Base-by-base conservation (phyloP, 2,329 filamentous ascomycete genomes). In the Fusarium zealandicum region DNA sequence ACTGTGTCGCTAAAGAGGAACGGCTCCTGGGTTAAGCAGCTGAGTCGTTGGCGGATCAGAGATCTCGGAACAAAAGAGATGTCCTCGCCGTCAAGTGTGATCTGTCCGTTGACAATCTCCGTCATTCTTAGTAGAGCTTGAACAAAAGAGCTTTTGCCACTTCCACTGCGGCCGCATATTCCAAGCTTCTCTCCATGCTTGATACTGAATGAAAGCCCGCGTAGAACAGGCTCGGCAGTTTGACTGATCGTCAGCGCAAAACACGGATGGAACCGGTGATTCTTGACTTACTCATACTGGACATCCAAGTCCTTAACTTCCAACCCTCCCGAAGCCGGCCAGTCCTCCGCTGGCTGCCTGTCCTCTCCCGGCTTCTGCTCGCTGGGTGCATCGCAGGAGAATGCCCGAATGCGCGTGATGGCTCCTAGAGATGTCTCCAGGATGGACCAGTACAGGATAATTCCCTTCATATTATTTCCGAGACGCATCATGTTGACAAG, bases 21-120 rank as follows among this genome's bases (percentile, higher is more conserved):
- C 0, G 80, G 75, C 28, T 84, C 82, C 68, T 85, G 82, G 0
- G 82, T 79, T 6, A 84, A 66, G 7, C 75, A 76, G 33, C 78
- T 78, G 9, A 84, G 66, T 5, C 59, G 62, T 10, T 69, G 56
- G 8, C 72, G 71, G 16, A 73, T 51, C 18, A 65, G 12, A 4
- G 61, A 46, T 6, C 69, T 63, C 0, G 71, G 67, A 4, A 74
- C 16, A 3, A 5, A 54, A 3, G 64, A 54, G 1, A 72, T 64
- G 32, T 82, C 75, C 11, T 80, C 55, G 2, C 74, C 75, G 38
- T 84, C 81, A 12, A 84, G 69, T 2, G 60, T 66, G 22, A 84
- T 78, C 4, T 53, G 68, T 0, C 81, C 81, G 0, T 70, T 54
- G 2, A 69, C 72, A 3, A 76, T 68, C 18, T 83, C 77, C 4